Evolutionary conservation across 345 rosid genomes (phyloP).

Genomic region (Arabis alpina): DNA sequence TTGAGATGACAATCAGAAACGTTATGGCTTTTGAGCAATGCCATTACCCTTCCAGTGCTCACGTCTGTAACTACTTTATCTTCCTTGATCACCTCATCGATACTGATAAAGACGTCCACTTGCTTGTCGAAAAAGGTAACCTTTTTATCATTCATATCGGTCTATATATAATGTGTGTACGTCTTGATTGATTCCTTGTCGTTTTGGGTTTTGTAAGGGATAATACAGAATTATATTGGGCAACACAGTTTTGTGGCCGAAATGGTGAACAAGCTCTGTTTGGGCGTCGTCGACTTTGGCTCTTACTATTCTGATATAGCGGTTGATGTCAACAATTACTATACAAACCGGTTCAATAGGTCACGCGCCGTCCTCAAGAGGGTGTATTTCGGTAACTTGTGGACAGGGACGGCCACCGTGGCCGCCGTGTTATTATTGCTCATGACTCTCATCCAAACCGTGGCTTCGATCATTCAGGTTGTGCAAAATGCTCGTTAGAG

Average conservation of each 20-base stretch:
- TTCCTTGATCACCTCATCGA: constrained; percentile 12
- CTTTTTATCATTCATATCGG: neutral
- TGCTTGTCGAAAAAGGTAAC: constrained; percentile 15
- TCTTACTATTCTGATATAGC: neutral
- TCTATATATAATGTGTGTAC: neutral
- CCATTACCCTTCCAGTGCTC: neutral
- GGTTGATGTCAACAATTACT: neutral
- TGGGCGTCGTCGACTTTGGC: neutral
- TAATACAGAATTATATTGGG: neutral
- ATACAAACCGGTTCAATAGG: neutral
- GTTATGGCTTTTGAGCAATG: constrained; percentile 16
- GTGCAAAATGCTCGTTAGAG: neutral
- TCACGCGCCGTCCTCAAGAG: constrained; percentile 1
- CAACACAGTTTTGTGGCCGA: neutral
- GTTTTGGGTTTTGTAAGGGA: constrained; percentile 22
- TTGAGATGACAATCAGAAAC: constrained; percentile 1
- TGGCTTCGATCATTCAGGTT: constrained; percentile 1
- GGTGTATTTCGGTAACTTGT: constrained; percentile 10
- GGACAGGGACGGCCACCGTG: constrained; percentile 23
- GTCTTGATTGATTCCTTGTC: neutral
- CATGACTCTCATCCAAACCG: constrained; percentile 4
- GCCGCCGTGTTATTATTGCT: constrained; percentile 1
- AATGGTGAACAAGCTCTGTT: constrained; percentile 13
- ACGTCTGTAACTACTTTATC: neutral
- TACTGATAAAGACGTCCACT: neutral